Percentiles rank a stretch among this genome's conserved stretches.
phyloP scores from a whole-genome alignment of 1,284 basidiomycete genomes.

The Marasmius sp. region DNA sequence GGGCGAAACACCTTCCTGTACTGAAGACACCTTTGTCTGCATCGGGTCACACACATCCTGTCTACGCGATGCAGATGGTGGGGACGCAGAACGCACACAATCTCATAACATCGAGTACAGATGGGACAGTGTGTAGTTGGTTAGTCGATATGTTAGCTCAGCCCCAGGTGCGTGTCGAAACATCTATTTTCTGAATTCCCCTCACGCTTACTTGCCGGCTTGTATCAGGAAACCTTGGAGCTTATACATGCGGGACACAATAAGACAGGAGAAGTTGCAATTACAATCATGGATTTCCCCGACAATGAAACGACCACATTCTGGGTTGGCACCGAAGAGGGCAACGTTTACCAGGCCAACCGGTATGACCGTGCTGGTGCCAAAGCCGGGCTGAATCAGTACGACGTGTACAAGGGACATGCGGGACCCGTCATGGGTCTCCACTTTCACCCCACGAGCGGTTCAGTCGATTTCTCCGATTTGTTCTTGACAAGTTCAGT shows the following conservation, averaged over 20 bases:
- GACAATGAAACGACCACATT: conserved; percentile 95
- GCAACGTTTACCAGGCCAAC: conserved; percentile 93
- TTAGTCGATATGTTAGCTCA: conserved; percentile 97
- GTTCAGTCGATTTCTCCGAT: conserved; percentile 93
- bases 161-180: conserved; percentile 69
- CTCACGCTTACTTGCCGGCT: conserved; percentile 1
- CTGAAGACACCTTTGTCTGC: conserved; percentile 95
- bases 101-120: conserved; percentile 92
- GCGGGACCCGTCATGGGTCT: conserved; percentile 91
- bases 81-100: conserved; percentile 99
- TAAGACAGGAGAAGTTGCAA: conserved; percentile 94
- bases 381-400: conserved; percentile 91
- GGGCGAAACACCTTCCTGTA: conserved; percentile 92
- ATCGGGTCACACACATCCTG: conserved; percentile 95
- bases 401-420: conserved; percentile 91
- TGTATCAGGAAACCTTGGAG: conserved; percentile 81
- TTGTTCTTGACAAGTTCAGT: conserved; percentile 90
- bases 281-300: conserved; percentile 91
- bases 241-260: conserved; percentile 84
- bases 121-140: conserved; percentile 97
- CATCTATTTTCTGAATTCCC: not conserved
- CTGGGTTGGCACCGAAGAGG: conserved; percentile 97
- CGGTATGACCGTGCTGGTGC: conserved; percentile 94
- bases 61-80: conserved; percentile 96
- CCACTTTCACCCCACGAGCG: conserved; percentile 90